A percentile compares a stretch with the other conserved stretches of the same genome.
phyloP scores from a whole-genome alignment of 495 filamentous ascomycete species.

The Penicillium verhagenii region DNA sequence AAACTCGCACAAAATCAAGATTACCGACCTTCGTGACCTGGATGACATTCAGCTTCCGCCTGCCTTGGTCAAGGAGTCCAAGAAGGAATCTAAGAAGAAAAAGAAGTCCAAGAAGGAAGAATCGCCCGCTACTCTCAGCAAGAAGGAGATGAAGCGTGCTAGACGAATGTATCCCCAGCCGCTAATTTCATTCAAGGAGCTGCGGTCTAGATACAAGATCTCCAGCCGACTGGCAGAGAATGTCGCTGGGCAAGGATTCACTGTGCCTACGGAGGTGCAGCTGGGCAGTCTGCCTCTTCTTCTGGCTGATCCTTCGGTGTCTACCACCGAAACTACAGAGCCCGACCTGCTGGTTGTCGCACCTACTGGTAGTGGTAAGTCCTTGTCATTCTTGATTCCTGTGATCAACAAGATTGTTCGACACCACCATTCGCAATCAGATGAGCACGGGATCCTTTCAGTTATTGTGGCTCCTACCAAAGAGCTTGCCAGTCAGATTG shows the following conservation, averaged over 20 bases:
- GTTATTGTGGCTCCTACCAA: conserved; percentile 88
- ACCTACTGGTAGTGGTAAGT: conserved; percentile 98
- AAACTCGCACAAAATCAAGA: conserved; percentile 81
- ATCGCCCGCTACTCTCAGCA: conserved; percentile 39
- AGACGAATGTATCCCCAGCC: conserved; percentile 69
- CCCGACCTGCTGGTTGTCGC: conserved; percentile 84
- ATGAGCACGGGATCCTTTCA: conserved; percentile 53
- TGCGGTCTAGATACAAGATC: conserved; percentile 67
- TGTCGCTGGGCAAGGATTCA: conserved; percentile 78
- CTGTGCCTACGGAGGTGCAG: conserved; percentile 88
- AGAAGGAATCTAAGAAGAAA: conserved; percentile 53
- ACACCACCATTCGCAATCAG: conserved; percentile 41
- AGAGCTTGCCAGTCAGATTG: conserved; percentile 88
- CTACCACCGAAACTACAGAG: conserved; percentile 22
- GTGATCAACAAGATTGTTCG: conserved; percentile 71
- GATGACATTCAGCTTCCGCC: conserved; percentile 36
- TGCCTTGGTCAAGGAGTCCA: conserved; percentile 45
- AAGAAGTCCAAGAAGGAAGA: conserved; percentile 50
- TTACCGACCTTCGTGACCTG: conserved; percentile 62
- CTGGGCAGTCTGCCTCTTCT: conserved; percentile 80
- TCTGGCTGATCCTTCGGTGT: conserved; percentile 41
- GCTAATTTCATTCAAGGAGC: conserved; percentile 70
- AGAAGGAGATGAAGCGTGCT: conserved; percentile 53
- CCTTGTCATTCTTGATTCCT: conserved; percentile 85
- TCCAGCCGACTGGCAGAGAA: conserved; percentile 72